Evolutionary conservation across 75 land plant genomes (phyloP).

Genomic region (Chamaecyparis obtusa): DNA sequence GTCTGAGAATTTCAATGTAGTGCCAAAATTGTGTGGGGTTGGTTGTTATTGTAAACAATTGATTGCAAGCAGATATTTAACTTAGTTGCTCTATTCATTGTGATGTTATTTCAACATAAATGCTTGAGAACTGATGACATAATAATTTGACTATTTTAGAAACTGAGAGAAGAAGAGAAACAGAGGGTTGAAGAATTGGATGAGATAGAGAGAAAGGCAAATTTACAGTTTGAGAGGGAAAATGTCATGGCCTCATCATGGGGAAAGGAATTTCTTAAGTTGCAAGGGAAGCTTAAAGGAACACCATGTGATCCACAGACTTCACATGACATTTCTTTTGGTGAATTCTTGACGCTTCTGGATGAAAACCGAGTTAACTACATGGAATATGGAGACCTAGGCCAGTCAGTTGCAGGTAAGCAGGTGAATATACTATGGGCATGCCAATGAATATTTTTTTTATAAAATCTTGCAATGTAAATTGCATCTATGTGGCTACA

Average conservation of each 20-base stretch:
- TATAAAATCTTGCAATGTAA: background rate
- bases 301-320: conserved; percentile 88
- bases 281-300: conserved; percentile 80
- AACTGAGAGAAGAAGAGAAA: conserved; percentile 54
- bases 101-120: background rate
- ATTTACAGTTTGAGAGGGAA: conserved; percentile 80
- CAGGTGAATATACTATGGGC: background rate
- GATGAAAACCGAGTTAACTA: conserved; percentile 69
- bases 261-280: conserved; percentile 52
- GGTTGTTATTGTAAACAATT: background rate
- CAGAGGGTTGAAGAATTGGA: conserved; percentile 52
- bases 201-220: conserved; percentile 56
- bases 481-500: background rate
- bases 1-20: background rate
- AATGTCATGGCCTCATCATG: conserved; percentile 60
- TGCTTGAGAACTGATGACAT: background rate
- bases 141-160: conserved; percentile 32
- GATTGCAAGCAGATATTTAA: background rate
- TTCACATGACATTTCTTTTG: conserved; percentile 65
- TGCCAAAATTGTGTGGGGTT: background rate
- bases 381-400: conserved; percentile 89
- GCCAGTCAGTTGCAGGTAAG: conserved; percentile 81
- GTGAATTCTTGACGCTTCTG: conserved; percentile 79
- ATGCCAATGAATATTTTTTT: background rate
- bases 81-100: background rate